A percentile compares a stretch with the other conserved stretches of the same genome.
Conservation (phyloP, 106 monocot genomes). For the Iris macrosiphon region DNA sequence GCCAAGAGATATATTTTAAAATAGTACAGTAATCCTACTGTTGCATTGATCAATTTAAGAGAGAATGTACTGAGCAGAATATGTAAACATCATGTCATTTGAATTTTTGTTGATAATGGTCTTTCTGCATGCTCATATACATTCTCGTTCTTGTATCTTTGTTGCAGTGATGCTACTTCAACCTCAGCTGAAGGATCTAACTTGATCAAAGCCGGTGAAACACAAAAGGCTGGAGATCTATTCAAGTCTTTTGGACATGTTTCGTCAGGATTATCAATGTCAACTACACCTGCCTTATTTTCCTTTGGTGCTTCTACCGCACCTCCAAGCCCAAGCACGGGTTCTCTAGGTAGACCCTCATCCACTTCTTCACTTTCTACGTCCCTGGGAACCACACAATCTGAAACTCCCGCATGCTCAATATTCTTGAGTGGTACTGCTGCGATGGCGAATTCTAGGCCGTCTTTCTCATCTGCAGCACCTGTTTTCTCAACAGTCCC, state of each 20-base stretch:
- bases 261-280: constrained; percentile 9
- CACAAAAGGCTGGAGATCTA: background rate
- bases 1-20: no score
- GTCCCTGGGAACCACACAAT: constrained; percentile 1
- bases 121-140: background rate
- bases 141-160: constrained; percentile 8
- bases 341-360: constrained; percentile 9
- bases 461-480: constrained; percentile 10
- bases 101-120: background rate
- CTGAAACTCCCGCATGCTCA: constrained; percentile 1
- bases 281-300: background rate
- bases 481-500: constrained; percentile 14
- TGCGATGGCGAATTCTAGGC: constrained; percentile 2
- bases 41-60: no score
- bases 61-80: background rate
- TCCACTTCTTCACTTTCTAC: background rate
- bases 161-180: background rate
- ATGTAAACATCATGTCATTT: background rate
- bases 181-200: background rate
- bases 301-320: constrained; percentile 14
- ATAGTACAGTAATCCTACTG: no score
- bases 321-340: constrained; percentile 15
- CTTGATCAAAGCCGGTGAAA: background rate
- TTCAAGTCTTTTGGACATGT: constrained; percentile 8
- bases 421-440: constrained; percentile 3